Percentiles rank a stretch among this genome's conserved stretches.
These are phyloP conservation scores for Arabidopsis hybrid DNA, from an alignment of 441 rosid genomes.

Conservation along the genomic window DNA sequence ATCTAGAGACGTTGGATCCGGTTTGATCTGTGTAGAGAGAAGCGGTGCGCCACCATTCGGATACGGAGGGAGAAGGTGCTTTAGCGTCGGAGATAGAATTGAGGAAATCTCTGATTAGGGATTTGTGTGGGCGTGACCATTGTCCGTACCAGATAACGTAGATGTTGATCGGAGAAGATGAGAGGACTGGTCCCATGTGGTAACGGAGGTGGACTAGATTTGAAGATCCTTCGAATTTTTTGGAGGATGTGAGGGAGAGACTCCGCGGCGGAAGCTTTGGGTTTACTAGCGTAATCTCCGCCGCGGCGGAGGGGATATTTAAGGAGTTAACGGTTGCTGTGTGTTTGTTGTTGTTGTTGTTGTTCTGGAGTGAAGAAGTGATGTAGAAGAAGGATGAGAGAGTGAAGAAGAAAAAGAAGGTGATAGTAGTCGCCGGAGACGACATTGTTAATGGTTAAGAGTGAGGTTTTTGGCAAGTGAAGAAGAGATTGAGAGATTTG, in stretches of 20 bases:
- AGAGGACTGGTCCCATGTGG: slow-evolving; percentile 96
- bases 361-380: background rate
- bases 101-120: slow-evolving; percentile 75
- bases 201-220: slow-evolving; percentile 74
- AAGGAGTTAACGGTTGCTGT: slow-evolving; percentile 16
- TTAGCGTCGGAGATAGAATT: slow-evolving; percentile 63
- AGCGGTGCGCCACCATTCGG: slow-evolving; percentile 87
- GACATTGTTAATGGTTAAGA: slow-evolving; percentile 35
- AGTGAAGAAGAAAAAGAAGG: slow-evolving; percentile 7
- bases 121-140: slow-evolving; percentile 65
- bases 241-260: slow-evolving; percentile 42
- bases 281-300: slow-evolving; percentile 48
- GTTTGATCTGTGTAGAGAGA: slow-evolving; percentile 90
- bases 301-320: slow-evolving; percentile 1
- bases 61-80: slow-evolving; percentile 59
- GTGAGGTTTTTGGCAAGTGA: background rate
- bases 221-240: slow-evolving; percentile 51
- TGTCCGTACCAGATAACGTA: slow-evolving; percentile 89
- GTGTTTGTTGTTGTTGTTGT: background rate
- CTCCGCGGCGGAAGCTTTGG: slow-evolving; percentile 45
- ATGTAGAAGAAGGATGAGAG: slow-evolving; percentile 3
- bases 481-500: background rate
- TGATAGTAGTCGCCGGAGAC: slow-evolving; percentile 39
- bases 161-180: slow-evolving; percentile 79
- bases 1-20: slow-evolving; percentile 79